Percentiles rank a stretch among this genome's conserved stretches.
Conservation (phyloP, 2,329 filamentous ascomycete species). For the Gyromitra esculenta region DNA sequence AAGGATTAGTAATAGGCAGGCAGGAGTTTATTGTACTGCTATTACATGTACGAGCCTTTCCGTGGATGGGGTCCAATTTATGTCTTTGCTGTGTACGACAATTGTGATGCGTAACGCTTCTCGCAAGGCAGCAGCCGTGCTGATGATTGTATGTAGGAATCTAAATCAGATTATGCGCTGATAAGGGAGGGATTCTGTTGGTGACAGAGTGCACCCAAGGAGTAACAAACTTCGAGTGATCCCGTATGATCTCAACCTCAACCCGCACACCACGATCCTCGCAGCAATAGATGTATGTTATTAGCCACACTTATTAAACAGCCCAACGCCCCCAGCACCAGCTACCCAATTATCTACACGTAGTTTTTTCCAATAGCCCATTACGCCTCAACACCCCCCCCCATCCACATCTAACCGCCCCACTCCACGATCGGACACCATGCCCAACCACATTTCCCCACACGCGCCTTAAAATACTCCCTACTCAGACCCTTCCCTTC, state of each 20-base stretch:
- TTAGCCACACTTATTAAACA: not conserved
- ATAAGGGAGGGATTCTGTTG: too few relatives aligned
- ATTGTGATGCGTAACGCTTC: too few relatives aligned
- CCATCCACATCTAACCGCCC: constrained; percentile 1
- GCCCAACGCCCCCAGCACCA: not conserved
- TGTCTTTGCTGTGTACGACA: too few relatives aligned
- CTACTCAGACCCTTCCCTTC: constrained; percentile 31
- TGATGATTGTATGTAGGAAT: too few relatives aligned
- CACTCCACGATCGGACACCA: constrained; percentile 41
- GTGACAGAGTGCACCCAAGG: not conserved
- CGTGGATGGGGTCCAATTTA: too few relatives aligned
- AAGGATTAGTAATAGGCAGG: too few relatives aligned
- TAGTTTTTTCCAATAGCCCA: not conserved
- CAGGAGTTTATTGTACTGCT: too few relatives aligned
- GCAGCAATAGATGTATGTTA: not conserved
- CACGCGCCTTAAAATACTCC: constrained; percentile 19
- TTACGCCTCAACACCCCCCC: not conserved
- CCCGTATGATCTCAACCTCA: not conserved
- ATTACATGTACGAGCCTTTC: too few relatives aligned
- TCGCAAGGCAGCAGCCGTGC: too few relatives aligned
- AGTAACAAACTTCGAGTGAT: not conserved
- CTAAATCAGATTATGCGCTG: too few relatives aligned
- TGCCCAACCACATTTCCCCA: constrained; percentile 40
- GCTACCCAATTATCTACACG: not conserved
- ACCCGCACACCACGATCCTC: not conserved